A percentile compares a stretch with the other conserved stretches of the same genome.
These are phyloP conservation scores for Stylonectria norvegica DNA, from an alignment of 2,329 filamentous ascomycete species.

Conservation along the genomic window DNA sequence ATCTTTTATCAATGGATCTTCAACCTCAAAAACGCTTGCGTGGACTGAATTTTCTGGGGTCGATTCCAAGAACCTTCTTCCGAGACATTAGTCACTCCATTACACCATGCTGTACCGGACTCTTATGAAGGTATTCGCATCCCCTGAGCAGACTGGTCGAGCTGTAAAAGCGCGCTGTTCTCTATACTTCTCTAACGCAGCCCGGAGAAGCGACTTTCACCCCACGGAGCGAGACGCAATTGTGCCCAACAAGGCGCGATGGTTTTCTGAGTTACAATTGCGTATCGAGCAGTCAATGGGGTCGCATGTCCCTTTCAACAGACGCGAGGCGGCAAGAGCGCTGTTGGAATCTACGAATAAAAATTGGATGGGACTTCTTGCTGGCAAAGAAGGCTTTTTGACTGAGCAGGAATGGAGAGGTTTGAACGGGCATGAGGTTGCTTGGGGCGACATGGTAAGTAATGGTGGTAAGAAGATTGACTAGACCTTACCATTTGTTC, in stretches of 20 bases:
- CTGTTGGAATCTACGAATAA: not conserved
- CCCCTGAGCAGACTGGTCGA: no score
- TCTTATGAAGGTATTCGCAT: no score
- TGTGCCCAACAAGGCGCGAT: conserved; percentile 3
- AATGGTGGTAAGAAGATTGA: not conserved
- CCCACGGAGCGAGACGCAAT: no score
- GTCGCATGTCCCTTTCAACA: not conserved
- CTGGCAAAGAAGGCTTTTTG: conserved; percentile 10
- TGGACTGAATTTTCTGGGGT: no score
- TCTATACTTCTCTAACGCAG: no score
- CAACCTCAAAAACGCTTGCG: no score
- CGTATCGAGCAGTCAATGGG: conserved; percentile 1
- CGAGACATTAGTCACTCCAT: no score
- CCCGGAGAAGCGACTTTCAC: no score
- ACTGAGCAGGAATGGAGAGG: conserved; percentile 12
- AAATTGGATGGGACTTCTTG: conserved; percentile 12
- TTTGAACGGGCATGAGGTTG: conserved; percentile 11
- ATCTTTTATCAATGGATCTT: no score
- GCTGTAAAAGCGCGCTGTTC: no score
- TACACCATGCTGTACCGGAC: no score
- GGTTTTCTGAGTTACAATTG: conserved; percentile 13
- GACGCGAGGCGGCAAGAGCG: conserved; percentile 2
- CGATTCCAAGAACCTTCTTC: no score
- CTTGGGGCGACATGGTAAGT: conserved; percentile 19
- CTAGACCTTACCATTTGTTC: not conserved